Evolutionary conservation across 805 yeast species (phyloP), one percentile per base, ranked within the genome.

Genomic region (Soucietia sequanensis): DNA sequence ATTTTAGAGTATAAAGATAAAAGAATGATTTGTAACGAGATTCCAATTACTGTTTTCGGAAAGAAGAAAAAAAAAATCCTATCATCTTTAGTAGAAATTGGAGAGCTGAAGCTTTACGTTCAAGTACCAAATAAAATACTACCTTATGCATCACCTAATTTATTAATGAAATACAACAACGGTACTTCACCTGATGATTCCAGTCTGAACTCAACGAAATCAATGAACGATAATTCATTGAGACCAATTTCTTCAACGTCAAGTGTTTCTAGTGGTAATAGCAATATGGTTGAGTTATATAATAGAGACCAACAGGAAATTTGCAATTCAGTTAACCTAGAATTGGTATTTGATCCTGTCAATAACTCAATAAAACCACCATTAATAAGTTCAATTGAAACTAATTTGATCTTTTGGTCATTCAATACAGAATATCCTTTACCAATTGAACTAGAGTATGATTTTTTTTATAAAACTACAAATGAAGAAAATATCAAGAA

Each of bases 371-470:
- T 42, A 11, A 43, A 41, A 30, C 72, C 72, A 0, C 74, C 73
- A 1, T 44, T 38, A 7, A 61, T 68, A 12, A 44, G 54, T 12
- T 47, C 39, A 38, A 48, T 68, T 11, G 73, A 66, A 10, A 38
- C 53, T 14, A 66, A 63, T 37, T 46, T 68, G 6, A 62, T 68
- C 2, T 54, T 64, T 11, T 68, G 73, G 73, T 46, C 72, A 1
- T 65, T 60, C 43, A 47, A 53, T 26, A 52, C 72, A 4, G 70
- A 65, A 16, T 66, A 58, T 35, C 72, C 73, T 3, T 44, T 68
- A 20, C 72, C 72, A 5, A 46, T 62, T 30, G 53, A 56, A 18
- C 41, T 68, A 14, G 65, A 60, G 8, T 66, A 65, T 35, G 74
- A 68, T 37, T 68, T 68, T 43, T 65, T 67, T 44, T 66, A 68